Evolutionary conservation across 2,329 filamentous ascomycete genomes (phyloP), one percentile per base, ranked within the genome.

Genomic region (Aspergillus udagawae): DNA sequence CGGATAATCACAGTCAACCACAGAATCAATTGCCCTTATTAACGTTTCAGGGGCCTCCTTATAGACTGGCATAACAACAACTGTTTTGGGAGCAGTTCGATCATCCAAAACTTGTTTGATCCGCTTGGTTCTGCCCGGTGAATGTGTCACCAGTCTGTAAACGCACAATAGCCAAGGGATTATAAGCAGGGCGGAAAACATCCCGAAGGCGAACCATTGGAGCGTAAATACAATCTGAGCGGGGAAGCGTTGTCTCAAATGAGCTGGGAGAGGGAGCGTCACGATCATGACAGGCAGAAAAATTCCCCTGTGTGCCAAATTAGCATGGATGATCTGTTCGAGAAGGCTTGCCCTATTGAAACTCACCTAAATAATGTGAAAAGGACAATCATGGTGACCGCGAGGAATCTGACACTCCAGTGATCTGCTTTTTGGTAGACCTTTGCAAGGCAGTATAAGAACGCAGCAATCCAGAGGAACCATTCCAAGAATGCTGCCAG

Each of bases 41-140:
- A 97, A 82, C 12, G 96, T 83, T 0, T 90, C 88, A 0, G 91
- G 90, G 29, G 92, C 86, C 70, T 97, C 94, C 69, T 94, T 91
- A 78, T 96, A 97, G 69, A 92, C 95, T 4, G 93, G 94, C 92
- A 97, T 97, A 57, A 97, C 88, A 59, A 97, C 89, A 61, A 97
- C 91, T 17, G 96, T 89, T 75, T 97, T 97, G 1, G 93, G 94
- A 0, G 94, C 92, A 0, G 88, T 92, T 2, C 84, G 79, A 70
- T 95, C 91, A 71, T 96, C 91, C 52, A 97, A 82, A 0, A 91
- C 85, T 62, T 90, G 84, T 71, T 95, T 92, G 70, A 96, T 90
- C 53, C 88, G 84, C 71, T 91, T 91, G 45, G 83, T 87, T 62
- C 91, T 85, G 23, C 93, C 92, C 27, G 97, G 81, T 35, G 91